Percentiles rank a stretch among this genome's conserved stretches.
Evolutionary conservation across 352 stramenopile genomes (phyloP).

Genomic region (Phytophthora litchii): DNA sequence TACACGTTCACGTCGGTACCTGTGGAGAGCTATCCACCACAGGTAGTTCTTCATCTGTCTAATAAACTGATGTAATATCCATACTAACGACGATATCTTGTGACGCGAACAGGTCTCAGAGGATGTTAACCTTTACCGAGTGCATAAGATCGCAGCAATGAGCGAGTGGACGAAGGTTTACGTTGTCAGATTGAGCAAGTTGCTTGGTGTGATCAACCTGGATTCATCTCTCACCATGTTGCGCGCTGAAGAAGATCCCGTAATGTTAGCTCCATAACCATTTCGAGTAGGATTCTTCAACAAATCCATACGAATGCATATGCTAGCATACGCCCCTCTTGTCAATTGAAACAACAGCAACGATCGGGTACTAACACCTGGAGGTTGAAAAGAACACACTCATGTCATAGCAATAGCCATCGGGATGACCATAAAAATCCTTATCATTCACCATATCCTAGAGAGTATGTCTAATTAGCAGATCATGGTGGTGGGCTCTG

Average conservation of each 20-base stretch:
- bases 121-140: slow-evolving; percentile 70
- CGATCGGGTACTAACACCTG: too few species aligned
- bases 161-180: slow-evolving; percentile 88
- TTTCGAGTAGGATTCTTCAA: neutral
- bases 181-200: slow-evolving; percentile 72
- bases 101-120: slow-evolving; percentile 52
- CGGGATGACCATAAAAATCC: too few species aligned
- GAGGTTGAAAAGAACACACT: too few species aligned
- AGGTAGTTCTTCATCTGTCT: slow-evolving; percentile 38
- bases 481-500: slow-evolving; percentile 14
- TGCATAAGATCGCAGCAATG: slow-evolving; percentile 81
- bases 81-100: too few species aligned
- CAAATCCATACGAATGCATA: slow-evolving; percentile 6
- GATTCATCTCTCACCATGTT: slow-evolving; percentile 69
- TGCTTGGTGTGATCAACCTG: slow-evolving; percentile 78
- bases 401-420: too few species aligned
- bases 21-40: slow-evolving; percentile 81
- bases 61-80: neutral
- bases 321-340: too few species aligned
- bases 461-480: slow-evolving; percentile 9
- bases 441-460: too few species aligned
- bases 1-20: slow-evolving; percentile 68
- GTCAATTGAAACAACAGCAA: too few species aligned
- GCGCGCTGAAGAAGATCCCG: slow-evolving; percentile 53
- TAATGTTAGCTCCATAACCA: slow-evolving; percentile 32